Evolutionary conservation across 345 rosid genomes (phyloP), one percentile per base, ranked within the genome.

Genomic region (Erysimum cheiranthoides): DNA sequence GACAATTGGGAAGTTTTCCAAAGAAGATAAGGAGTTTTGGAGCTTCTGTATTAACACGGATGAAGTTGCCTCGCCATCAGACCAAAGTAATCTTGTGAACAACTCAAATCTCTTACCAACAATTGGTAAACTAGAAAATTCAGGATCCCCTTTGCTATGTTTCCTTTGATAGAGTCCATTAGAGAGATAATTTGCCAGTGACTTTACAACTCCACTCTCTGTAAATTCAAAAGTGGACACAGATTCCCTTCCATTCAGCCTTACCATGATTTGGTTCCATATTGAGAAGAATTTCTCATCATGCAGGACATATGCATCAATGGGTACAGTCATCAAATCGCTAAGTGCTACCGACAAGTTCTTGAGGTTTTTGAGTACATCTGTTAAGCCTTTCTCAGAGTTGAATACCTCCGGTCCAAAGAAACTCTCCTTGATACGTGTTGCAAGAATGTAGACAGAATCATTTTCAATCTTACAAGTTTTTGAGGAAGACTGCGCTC

Each of bases 191-290:
- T 75, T 85, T 59, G 88, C 86, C 47, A 94, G 78, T 1, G 95
- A 83, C 82, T 85, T 92, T 54, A 89, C 88, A 68, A 90, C 80
- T 74, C 98, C 97, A 81, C 98, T 92, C 83, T 88, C 95, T 49
- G 89, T 84, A 70, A 94, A 88, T 82, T 92, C 98, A 82, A 94
- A 94, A 50, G 89, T 90, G 74, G 98, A 94, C 76, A 94, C 87
- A 65, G 88, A 86, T 75, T 92, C 98, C 76, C 76, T 80, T 67
- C 97, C 95, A 67, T 80, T 81, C 77, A 94, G 89, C 77, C 84
- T 87, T 76, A 36, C 86, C 80, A 86, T 73, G 18, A 89, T 80
- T 56, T 88, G 86, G 77, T 77, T 75, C 80, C 91, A 85, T 40
- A 86, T 51, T 49, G 59, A 71, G 66, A 79, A 66, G 76, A 86